Evolutionary conservation across 2,329 filamentous ascomycete species (phyloP), one percentile per base, ranked within the genome.

Genomic region (Fonsecaea nubica): DNA sequence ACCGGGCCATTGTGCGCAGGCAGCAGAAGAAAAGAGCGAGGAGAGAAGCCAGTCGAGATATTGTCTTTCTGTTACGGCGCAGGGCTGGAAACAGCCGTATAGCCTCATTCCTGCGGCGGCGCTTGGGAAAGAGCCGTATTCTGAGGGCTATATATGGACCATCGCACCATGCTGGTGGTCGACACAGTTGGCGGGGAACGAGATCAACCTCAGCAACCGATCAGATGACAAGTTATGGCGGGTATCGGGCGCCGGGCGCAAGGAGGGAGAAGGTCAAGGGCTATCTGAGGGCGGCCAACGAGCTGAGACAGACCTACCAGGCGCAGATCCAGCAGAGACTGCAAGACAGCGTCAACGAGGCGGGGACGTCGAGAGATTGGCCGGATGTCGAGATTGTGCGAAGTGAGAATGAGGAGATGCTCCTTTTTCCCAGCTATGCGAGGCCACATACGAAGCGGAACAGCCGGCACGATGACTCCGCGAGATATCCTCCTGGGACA

Each of bases 401-500:
- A 10, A 89, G 88, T 68, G 93, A 92, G 12, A 87, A 92, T 67
- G 93, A 97, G 77, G 92, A 98, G 80, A 92, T 99, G 89, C 87
- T 99, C 9, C 77, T 99, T 30, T 99, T 99, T 72, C 95, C 95
- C 0, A 97, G 92, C 61, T 99, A 99, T 76, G 92, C 92, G 8
- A 89, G 93, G 75, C 85, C 84, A 67, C 90, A 96, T 76, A 78
- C 86, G 38, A 89, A 81, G 71, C 69, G 80, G 77, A 76, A 77
- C 71, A 73, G 30, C 67, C 72, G 69, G 64, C 52, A 65, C 25
- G 63, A 74, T 48, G 65, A 65, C 36, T 74, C 48, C 66, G 76
- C 72, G 73, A 63, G 71, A 58, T 63, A 62, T 42, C 30, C 76
- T 76, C 62, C 71, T 74, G 35, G 69, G 71, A 45, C 72, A 69